Conservation (phyloP, 2,329 filamentous ascomycete genomes). For the Penicillium italicum region DNA sequence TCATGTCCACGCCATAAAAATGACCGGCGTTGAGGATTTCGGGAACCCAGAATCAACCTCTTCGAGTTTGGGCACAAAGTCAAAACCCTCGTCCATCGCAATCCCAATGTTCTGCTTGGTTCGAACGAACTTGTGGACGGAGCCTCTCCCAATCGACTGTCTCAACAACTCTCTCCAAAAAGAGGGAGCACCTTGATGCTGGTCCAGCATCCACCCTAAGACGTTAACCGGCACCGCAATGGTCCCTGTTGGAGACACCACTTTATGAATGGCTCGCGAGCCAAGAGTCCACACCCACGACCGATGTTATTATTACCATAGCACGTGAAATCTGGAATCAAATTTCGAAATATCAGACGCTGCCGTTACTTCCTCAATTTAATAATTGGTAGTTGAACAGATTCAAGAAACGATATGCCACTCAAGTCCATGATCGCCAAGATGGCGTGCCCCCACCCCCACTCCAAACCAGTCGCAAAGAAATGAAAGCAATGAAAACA, state of each 20-base stretch:
- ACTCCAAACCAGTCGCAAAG: neutral
- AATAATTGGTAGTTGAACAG: slow-evolving; percentile 19
- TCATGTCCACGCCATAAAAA: neutral
- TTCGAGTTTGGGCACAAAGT: slow-evolving; percentile 1
- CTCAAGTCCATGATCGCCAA: neutral
- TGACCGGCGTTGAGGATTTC: neutral
- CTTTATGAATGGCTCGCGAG: slow-evolving; percentile 2
- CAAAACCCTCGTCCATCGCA: slow-evolving; percentile 4
- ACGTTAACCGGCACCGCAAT: slow-evolving; percentile 4
- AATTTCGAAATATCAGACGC: slow-evolving; percentile 15
- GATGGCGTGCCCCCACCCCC: neutral
- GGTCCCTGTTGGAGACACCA: slow-evolving; percentile 1
- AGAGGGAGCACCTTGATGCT: neutral
- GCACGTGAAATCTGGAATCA: slow-evolving; percentile 15
- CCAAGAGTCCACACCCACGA: neutral
- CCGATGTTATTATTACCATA: slow-evolving; percentile 12
- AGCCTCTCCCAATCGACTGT: slow-evolving; percentile 2
- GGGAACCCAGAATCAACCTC: slow-evolving; percentile 1
- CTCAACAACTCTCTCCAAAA: slow-evolving; percentile 1
- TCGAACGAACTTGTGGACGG: slow-evolving; percentile 1
- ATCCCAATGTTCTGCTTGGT: slow-evolving; percentile 2
- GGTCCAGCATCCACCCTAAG: neutral
- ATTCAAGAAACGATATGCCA: neutral
- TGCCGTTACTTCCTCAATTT: slow-evolving; percentile 13
- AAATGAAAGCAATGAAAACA: slow-evolving; percentile 11